Percentiles rank a stretch among this genome's conserved stretches.
Conservation (phyloP, 2,329 filamentous ascomycete genomes). For the Epichloe uncinata region DNA sequence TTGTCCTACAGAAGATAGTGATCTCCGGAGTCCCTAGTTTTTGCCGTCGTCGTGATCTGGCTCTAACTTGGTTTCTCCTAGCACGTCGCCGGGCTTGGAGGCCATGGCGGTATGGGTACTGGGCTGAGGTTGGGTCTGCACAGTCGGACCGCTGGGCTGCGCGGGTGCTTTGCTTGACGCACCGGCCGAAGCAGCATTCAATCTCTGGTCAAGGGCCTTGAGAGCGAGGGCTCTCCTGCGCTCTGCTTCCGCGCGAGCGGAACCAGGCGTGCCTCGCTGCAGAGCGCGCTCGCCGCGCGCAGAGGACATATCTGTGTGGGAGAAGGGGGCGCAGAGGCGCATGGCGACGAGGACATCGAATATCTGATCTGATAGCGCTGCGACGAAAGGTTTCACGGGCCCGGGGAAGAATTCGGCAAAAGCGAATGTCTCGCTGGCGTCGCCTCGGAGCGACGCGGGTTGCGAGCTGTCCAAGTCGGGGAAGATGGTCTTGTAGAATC, state of each 20-base stretch:
- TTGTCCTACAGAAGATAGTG: too few relatives aligned
- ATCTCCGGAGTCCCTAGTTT: conserved; percentile 10
- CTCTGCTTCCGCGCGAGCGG: conserved; percentile 83
- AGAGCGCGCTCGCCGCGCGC: conserved; percentile 50
- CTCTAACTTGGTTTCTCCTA: conserved; percentile 58
- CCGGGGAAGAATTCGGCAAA: conserved; percentile 94
- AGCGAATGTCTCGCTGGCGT: conserved; percentile 91
- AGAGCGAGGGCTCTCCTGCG: conserved; percentile 76
- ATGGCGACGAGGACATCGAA: conserved; percentile 64
- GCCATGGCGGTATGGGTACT: conserved; percentile 46
- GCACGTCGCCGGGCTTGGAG: conserved; percentile 39
- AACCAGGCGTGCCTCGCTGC: conserved; percentile 45
- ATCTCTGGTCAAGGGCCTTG: conserved; percentile 79
- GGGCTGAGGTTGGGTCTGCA: conserved; percentile 42
- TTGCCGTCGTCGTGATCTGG: conserved; percentile 41
- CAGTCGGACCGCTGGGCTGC: conserved; percentile 37
- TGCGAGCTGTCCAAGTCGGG: conserved; percentile 54
- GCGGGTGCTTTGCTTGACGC: conserved; percentile 18
- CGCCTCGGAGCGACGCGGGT: conserved; percentile 57
- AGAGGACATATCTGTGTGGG: conserved; percentile 62
- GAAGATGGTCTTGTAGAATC: conserved; percentile 77
- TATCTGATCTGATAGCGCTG: conserved; percentile 57
- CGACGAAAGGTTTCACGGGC: conserved; percentile 63
- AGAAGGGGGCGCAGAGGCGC: conserved; percentile 69
- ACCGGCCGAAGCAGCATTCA: conserved; percentile 65